Evolutionary conservation across 202 grass and related monocot genomes (phyloP).

Genomic region (Bolboschoenoplectus hybrid): DNA sequence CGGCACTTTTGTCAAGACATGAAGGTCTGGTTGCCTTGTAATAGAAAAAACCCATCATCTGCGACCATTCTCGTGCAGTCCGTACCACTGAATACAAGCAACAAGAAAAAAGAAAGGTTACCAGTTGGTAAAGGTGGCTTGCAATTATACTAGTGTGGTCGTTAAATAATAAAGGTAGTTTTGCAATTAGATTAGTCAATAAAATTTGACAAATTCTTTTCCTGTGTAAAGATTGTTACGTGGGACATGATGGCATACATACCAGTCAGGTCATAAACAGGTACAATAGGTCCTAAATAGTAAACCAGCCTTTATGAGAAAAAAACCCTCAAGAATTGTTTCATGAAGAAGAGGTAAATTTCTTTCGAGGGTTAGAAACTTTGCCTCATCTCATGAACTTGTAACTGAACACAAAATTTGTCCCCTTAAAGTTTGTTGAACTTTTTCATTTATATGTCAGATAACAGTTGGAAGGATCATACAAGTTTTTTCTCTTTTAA

Average conservation of each 20-base stretch:
- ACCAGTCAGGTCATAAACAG: not conserved
- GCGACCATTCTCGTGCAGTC: slow-evolving; percentile 66
- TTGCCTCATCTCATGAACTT: not conserved
- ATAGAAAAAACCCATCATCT: slow-evolving; percentile 96
- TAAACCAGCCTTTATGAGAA: not conserved
- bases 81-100: slow-evolving; percentile 49
- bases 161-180: not conserved
- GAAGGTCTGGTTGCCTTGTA: slow-evolving; percentile 78
- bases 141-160: not conserved
- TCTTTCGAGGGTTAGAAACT: not conserved
- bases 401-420: not conserved
- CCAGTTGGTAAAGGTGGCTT: not conserved
- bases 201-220: not conserved
- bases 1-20: slow-evolving; percentile 64
- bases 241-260: not conserved
- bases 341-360: not conserved
- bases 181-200: not conserved
- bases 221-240: not conserved
- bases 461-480: not conserved
- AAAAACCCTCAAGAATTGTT: not conserved
- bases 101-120: slow-evolving; percentile 19
- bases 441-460: not conserved
- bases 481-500: not conserved
- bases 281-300: not conserved
- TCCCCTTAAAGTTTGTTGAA: not conserved